Percentiles rank a stretch among this genome's conserved stretches.
These are phyloP conservation scores for Teratosphaeria viscida DNA, from an alignment of 2,329 filamentous ascomycete species.

Conservation along the genomic window DNA sequence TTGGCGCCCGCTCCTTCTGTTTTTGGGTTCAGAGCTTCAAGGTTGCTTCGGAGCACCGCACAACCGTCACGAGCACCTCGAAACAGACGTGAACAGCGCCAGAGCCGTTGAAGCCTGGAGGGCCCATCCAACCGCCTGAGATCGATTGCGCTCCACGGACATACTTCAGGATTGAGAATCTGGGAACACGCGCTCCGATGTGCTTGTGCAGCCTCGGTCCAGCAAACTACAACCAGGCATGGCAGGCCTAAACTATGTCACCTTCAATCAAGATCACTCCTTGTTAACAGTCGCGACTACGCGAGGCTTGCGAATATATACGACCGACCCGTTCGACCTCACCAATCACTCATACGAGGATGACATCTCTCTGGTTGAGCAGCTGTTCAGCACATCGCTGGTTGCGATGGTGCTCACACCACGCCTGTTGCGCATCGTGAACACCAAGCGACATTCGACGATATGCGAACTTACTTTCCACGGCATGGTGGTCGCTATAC, in stretches of 20 bases:
- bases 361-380: conserved; percentile 92
- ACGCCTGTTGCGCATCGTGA: conserved; percentile 86
- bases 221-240: conserved; percentile 9
- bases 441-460: conserved; percentile 80
- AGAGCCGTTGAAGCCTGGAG: background rate
- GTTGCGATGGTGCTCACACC: conserved; percentile 90
- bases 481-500: conserved; percentile 87
- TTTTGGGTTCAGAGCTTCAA: background rate
- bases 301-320: conserved; percentile 91
- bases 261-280: conserved; percentile 98
- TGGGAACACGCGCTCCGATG: background rate
- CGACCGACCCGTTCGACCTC: conserved; percentile 90
- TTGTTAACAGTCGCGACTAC: conserved; percentile 90
- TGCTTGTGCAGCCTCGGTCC: background rate
- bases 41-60: background rate
- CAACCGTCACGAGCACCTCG: background rate
- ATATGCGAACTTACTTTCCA: conserved; percentile 99
- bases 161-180: background rate
- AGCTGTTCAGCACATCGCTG: conserved; percentile 96
- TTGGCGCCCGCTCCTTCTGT: background rate
- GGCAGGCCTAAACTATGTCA: conserved; percentile 78
- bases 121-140: too few relatives aligned
- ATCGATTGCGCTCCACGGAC: background rate
- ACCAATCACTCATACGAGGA: conserved; percentile 83
- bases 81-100: background rate